A percentile compares a stretch with the other conserved stretches of the same genome.
These are phyloP conservation scores for Novymonas esmeraldas DNA, from an alignment of 208 protist species.

Conservation along the genomic window DNA sequence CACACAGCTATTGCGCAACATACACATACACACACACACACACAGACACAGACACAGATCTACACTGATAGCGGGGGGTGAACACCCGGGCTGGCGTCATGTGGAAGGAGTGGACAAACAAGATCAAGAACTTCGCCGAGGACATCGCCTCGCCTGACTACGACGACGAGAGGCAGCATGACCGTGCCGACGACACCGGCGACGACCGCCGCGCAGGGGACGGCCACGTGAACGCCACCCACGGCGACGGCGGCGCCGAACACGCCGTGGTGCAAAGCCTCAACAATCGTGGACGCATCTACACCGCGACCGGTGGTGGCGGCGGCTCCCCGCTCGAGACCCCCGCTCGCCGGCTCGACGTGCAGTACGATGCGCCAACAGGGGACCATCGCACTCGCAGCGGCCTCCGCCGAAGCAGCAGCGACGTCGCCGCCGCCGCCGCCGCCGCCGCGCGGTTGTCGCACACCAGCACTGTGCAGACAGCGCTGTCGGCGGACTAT, in stretches of 20 bases:
- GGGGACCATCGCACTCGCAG: not conserved
- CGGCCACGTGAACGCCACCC: not conserved
- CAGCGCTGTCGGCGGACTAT: no score
- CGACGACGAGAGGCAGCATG: slow-evolving; percentile 35
- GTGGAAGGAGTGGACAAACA: slow-evolving; percentile 66
- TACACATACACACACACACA: not conserved
- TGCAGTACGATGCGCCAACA: slow-evolving; percentile 12
- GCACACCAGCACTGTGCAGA: no score
- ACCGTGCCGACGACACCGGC: not conserved
- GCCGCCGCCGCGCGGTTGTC: no score
- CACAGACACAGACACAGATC: not conserved
- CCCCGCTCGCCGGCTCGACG: not conserved
- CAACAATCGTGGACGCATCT: not conserved
- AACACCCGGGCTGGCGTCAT: no score
- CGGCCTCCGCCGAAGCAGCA: no score
- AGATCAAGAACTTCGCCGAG: slow-evolving; percentile 76
- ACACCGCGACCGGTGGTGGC: not conserved
- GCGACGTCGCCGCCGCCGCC: no score
- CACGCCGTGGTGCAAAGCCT: not conserved
- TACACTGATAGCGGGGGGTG: not conserved
- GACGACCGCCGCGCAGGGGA: not conserved
- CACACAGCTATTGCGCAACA: no score
- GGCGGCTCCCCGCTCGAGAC: slow-evolving; percentile 1
- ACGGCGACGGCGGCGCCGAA: not conserved
- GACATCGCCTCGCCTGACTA: slow-evolving; percentile 71